phyloP scores from a whole-genome alignment of 169 alveolate species.

The Plasmodium blacklocki region DNA sequence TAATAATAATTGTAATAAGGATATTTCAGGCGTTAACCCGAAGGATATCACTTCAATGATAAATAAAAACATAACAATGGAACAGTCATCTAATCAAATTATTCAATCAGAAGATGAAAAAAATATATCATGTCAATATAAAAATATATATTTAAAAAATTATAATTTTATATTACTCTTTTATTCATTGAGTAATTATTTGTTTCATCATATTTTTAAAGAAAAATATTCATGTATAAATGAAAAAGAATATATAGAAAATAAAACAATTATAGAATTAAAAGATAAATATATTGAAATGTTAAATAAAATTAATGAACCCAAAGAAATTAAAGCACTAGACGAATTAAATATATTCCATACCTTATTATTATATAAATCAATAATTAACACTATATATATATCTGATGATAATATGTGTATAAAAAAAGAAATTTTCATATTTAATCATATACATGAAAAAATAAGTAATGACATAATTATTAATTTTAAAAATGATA shows the following conservation, averaged over 20 bases:
- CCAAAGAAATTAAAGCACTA: background rate
- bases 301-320: background rate
- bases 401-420: conserved; percentile 17
- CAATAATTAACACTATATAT: conserved; percentile 37
- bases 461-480: conserved; percentile 16
- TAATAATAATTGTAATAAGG: too few relatives aligned
- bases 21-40: too few relatives aligned
- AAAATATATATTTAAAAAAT: conserved; percentile 6
- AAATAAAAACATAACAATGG: too few relatives aligned
- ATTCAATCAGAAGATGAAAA: too few relatives aligned
- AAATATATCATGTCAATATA: too few relatives aligned
- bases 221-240: too few relatives aligned
- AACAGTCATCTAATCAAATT: too few relatives aligned
- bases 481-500: conserved; percentile 18
- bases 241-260: too few relatives aligned
- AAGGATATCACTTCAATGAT: too few relatives aligned
- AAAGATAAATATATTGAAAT: conserved; percentile 11
- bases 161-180: conserved; percentile 51
- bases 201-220: conserved; percentile 7
- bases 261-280: background rate
- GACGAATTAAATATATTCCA: conserved; percentile 31
- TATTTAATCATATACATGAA: conserved; percentile 21
- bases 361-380: conserved; percentile 43
- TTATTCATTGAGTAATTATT: conserved; percentile 37
- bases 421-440: background rate